Base-by-base conservation (phyloP, 345 rosid species). In the Acer saccharum region DNA sequence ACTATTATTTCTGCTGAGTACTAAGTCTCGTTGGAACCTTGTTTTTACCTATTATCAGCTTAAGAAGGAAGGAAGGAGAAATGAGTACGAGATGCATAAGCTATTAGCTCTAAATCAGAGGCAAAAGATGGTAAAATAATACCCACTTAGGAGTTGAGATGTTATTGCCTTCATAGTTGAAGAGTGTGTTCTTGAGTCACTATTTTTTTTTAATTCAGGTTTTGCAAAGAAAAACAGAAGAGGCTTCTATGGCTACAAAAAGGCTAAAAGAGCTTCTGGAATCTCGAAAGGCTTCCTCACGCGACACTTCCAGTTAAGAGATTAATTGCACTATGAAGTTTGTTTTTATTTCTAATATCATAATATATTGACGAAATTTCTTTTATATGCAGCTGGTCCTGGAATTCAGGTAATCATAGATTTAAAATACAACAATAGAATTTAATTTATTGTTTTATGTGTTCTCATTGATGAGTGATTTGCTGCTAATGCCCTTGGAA, bases 11-110 rank as follows among this genome's bases (percentile, higher is more conserved):
- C 17, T 58, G 14, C 44, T n/a, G 23, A 6, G 27, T 16, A 43
- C 13, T 60, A 21, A 75, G 65, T 68, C 48, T 29, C 16, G 41
- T 23, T 68, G 73, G 46, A 25, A 18, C 0, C 21, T 46, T 68
- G 10, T 16, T 74, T 17, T 72, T 76, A 5, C 63, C 52, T 16
- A 61, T 63, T 68, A 50, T 50, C 90, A 96, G 98, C 97, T 96
- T 72, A 96, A 91, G 90, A 96, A 96, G 86, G 99, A 94, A 84
- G 99, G 98, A 76, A 88, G 98, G 80, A 90, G 97, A 81, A 96
- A 94, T 64, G 97, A 93, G 84, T 94, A 89, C 62, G 99, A 96
- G 93, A 90, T 94, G 98, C 99, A 96, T 83, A 96, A 94, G 81
- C 86, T 96, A 67, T 77, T 92, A 87, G 94, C 99, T 79, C 83